Evolutionary conservation across 805 yeast species (phyloP), one percentile per base, ranked within the genome.

Genomic region (Candida methanosorbosa): DNA sequence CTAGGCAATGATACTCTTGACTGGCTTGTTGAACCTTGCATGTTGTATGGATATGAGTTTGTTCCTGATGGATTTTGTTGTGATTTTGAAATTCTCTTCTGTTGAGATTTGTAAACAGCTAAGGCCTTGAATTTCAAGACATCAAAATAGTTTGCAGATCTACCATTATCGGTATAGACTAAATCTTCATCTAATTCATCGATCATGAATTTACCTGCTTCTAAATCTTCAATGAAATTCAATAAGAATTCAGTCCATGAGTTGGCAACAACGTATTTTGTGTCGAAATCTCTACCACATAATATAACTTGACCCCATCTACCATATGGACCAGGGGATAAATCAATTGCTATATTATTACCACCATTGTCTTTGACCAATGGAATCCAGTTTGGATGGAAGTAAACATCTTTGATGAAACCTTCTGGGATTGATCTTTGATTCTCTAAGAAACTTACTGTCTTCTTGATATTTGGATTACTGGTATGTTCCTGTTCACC

Each of bases 341-440:
- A 68, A 60, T 90, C 98, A 13, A 92, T 65, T 34, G 87, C 98
- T 43, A 90, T 78, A 56, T 87, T 88, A 61, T 90, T 90, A 30
- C 98, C 98, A 17, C 77, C 80, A 35, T 74, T 77, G 56, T 90
- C 98, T 32, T 90, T 85, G 26, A 84, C 75, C 34, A 90, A 58
- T 3, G 98, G 97, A 39, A 90, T 77, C 98, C 98, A 90, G 48
- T 72, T 75, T 4, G 85, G 77, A 56, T 85, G 85, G n/a, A 95
- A 90, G 57, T 86, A 92, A 6, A 77, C 75, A 8, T 72, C 69
- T 53, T 83, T 82, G 30, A 87, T 65, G 11, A 78, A 63, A 5
- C 78, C 79, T 15, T 82, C 82, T 8, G 98, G 98, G 13, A 85
- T 66, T 1, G 92, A 78, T 38, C 68, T 68, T 59, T 81, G 80